phyloP scores from a whole-genome alignment of 1,284 basidiomycete genomes.

The Malassezia caprae region DNA sequence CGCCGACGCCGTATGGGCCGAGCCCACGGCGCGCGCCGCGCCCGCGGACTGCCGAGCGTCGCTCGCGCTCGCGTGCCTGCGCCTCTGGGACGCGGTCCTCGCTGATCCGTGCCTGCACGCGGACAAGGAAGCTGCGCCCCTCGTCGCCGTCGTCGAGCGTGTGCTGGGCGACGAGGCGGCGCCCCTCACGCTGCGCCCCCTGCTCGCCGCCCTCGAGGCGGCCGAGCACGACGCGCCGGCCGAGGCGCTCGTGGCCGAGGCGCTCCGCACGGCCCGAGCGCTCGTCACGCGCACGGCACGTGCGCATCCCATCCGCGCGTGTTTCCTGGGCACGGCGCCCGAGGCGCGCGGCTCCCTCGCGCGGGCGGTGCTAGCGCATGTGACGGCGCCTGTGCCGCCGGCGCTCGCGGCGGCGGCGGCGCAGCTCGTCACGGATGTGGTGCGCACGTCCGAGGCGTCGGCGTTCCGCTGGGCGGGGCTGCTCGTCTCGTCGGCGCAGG shows the following conservation, averaged over 20 bases:
- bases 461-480: constrained; percentile 30
- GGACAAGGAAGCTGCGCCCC: constrained; percentile 16
- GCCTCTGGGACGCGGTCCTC: constrained; percentile 61
- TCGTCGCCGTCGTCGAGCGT: constrained; percentile 55
- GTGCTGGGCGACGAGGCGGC: constrained; percentile 60
- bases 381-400: constrained; percentile 22
- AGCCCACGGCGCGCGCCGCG: constrained; percentile 39
- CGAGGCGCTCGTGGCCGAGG: constrained; percentile 60
- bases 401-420: constrained; percentile 30
- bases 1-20: constrained; percentile 66
- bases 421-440: constrained; percentile 26
- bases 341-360: constrained; percentile 18
- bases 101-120: constrained; percentile 49
- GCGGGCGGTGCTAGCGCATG: constrained; percentile 19
- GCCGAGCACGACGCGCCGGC: constrained; percentile 49
- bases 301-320: neutral
- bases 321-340: neutral
- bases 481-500: constrained; percentile 43
- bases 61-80: constrained; percentile 62
- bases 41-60: constrained; percentile 63
- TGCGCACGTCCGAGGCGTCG: constrained; percentile 14
- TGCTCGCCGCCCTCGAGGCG: constrained; percentile 60
- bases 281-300: constrained; percentile 19
- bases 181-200: constrained; percentile 63
- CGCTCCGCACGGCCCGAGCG: constrained; percentile 54